Percentiles rank a stretch among this genome's conserved stretches.
Evolutionary conservation across 164 flowering plant species (phyloP).

Genomic region (Stephania yunnanensis): DNA sequence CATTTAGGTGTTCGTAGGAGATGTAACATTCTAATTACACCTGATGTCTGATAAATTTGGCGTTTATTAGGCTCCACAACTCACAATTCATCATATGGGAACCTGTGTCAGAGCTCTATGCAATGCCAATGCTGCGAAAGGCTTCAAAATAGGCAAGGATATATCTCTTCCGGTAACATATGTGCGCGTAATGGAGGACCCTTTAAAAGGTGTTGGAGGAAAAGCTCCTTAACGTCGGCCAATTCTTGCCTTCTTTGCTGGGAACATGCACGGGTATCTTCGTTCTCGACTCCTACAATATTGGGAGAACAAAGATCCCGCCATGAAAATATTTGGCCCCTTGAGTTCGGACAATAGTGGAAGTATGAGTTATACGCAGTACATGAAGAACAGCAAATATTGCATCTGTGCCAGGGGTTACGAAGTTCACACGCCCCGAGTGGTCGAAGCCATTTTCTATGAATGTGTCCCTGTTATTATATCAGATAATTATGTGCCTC

Average conservation of each 20-base stretch:
- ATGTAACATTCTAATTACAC: background rate
- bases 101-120: constrained; percentile 12
- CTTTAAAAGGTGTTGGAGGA: constrained; percentile 11
- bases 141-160: constrained; percentile 12
- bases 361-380: constrained; percentile 10
- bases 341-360: background rate
- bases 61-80: constrained; percentile 12
- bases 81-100: constrained; percentile 7
- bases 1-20: background rate
- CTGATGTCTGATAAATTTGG: background rate
- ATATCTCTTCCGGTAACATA: constrained; percentile 12
- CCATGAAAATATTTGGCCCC: constrained; percentile 10
- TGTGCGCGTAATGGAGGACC: background rate
- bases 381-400: constrained; percentile 15
- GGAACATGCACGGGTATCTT: constrained; percentile 14
- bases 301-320: constrained; percentile 16
- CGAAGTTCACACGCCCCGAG: constrained; percentile 11
- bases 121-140: constrained; percentile 9
- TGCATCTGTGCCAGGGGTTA: constrained; percentile 15
- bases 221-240: constrained; percentile 9
- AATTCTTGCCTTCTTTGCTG: constrained; percentile 16
- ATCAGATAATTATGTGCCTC: constrained; percentile 15
- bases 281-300: constrained; percentile 8
- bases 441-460: constrained; percentile 12
- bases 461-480: constrained; percentile 12